phyloP scores from a whole-genome alignment of 2,329 filamentous ascomycete genomes.

The Colletotrichum tropicale region DNA sequence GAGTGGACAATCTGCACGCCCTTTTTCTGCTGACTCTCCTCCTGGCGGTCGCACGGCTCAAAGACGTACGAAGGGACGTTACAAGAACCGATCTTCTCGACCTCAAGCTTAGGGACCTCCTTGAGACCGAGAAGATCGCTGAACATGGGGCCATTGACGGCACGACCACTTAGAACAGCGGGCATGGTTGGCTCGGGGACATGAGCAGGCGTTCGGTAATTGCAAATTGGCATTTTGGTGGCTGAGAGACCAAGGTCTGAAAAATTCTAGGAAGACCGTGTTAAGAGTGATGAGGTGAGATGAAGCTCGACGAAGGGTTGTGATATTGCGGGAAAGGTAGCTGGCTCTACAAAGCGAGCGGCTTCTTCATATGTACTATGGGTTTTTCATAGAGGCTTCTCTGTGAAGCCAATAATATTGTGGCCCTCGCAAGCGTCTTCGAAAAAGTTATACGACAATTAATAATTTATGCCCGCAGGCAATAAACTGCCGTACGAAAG shows the following conservation, averaged over 20 bases:
- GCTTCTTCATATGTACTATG: too few relatives aligned
- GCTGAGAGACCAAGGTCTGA: not conserved
- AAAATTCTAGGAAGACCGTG: fast-evolving
- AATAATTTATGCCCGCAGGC: too few relatives aligned
- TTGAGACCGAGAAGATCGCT: not conserved
- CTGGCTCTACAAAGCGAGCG: too few relatives aligned
- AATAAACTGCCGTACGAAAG: too few relatives aligned
- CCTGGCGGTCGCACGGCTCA: not conserved
- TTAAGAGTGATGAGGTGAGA: not conserved
- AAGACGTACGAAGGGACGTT: not conserved
- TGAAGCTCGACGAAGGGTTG: not conserved
- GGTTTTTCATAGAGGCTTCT: fast-evolving
- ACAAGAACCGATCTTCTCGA: not conserved
- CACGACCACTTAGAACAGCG: not conserved
- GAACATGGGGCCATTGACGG: not conserved
- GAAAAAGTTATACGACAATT: fast-evolving
- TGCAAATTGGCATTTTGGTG: not conserved
- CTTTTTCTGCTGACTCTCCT: not conserved
- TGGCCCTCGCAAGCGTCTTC: fast-evolving
- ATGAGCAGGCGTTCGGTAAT: too few relatives aligned
- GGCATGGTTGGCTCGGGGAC: too few relatives aligned
- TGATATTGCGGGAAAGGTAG: too few relatives aligned
- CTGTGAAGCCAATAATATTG: too few relatives aligned
- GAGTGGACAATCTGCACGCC: not conserved
- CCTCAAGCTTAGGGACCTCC: not conserved